Evolutionary conservation across 106 monocot genomes (phyloP), one percentile per base, ranked within the genome.

Genomic region (Dactylorhiza incarnata): DNA sequence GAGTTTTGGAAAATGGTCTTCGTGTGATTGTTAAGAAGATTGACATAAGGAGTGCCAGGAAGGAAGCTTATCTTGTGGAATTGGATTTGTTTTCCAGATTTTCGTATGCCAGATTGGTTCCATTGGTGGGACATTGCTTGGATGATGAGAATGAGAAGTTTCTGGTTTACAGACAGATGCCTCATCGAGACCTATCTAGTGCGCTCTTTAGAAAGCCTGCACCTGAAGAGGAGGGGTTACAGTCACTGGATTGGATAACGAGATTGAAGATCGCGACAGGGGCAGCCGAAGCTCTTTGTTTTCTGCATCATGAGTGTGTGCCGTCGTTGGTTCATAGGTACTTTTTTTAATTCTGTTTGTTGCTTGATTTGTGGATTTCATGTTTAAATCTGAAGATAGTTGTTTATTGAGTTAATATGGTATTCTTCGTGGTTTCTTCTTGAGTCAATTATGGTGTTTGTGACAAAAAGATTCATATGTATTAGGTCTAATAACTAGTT

Each of bases 311-410:
- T 53, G 91, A 89, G 68, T 95, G 89, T 71, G 71, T 22, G 6
- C 92, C 92, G 6, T 86, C 90, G 45, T 71, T 95, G 68, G 87
- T 93, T 81, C 92, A 95, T 69, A 95, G 90, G 95, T 95, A 86
- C 12, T 0, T 6, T 65, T 65, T 29, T 65, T 12, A 5, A 22
- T 59, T 22, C 26, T 29, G 13, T 65, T 13, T 65, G 13, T 29
- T 37, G 24, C 29, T 10, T 24, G 7, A 37, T 61, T 61, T 23
- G 22, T n/a, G 7, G 19, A 20, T 20, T 59, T 59, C 9, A 59
- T 59, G 19, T 59, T 59, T 6, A 54, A 59, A 9, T n/a, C 29
- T 65, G 26, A 12, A 26, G 65, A 65, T 29, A 5, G 29, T 65
- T 29, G 6, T 65, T 29, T 26, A 63, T 65, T n/a, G 12, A 25